Base-by-base conservation (phyloP, 1,139 yeast species). In the Blastobotrys capitulatus region DNA sequence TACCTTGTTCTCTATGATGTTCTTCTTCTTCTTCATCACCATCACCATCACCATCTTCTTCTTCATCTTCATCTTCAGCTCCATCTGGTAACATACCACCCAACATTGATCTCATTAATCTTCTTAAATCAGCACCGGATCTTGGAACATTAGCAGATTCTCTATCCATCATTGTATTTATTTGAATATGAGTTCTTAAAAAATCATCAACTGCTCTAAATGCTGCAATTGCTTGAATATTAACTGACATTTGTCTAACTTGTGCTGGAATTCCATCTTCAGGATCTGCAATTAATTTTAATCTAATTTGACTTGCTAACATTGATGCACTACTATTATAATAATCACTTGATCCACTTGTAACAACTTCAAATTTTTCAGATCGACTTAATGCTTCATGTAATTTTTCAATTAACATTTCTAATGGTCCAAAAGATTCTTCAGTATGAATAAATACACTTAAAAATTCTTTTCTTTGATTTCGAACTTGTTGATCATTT, bases 191-290 rank as follows among this genome's bases (percentile, higher is more conserved):
- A 37, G 60, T 52, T 31, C 56, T 56, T 55, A 60, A 55, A 60
- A 86, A 88, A 1, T 80, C 77, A 47, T 80, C 83, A 38, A 90
- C 74, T 1, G 90, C 79, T 52, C 77, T 78, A 62, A 88, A 83
- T 0, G 96, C 85, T 0, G 96, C 95, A 58, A 89, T 83, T 0
- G 95, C 95, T 63, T 89, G 96, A n/a, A 86, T 86, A 16, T 90
- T 77, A 18, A 89, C 49, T 27, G 57, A 53, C 26, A 65, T 52
- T 27, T 57, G 55, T 39, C 53, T 53, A 32, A 54, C 53, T 20
- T 52, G 52, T 15, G 47, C 51, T 2, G 65, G 63, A 22, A 54
- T 58, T 3, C 42, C 47, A 18, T 52, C 49, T 5, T 50, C 62
- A 29, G 69, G 73, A 18, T 64, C 69, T 8, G 71, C 65, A 2